phyloP scores from a whole-genome alignment of 139 green algal genomes.

The Diplosphaera chodatii region DNA sequence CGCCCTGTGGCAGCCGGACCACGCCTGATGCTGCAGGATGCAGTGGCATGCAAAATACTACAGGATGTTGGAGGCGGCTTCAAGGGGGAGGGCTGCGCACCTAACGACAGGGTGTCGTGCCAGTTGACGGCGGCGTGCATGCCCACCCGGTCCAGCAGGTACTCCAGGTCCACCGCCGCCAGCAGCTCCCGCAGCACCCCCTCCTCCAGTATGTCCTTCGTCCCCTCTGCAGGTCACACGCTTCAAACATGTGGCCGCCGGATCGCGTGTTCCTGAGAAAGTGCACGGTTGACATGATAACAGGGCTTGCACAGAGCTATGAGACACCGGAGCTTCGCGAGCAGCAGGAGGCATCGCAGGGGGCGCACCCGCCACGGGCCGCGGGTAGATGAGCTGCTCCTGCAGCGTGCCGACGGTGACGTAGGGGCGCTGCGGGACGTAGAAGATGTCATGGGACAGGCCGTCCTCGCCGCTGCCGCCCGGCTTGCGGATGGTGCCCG shows the following conservation, averaged over 20 bases:
- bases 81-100: neutral
- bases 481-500: constrained; percentile 46
- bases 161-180: constrained; percentile 53
- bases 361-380: constrained; percentile 1
- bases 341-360: too few relatives aligned
- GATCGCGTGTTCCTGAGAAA: too few relatives aligned
- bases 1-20: too few relatives aligned
- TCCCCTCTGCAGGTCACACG: constrained; percentile 2
- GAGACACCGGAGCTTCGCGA: too few relatives aligned
- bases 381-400: constrained; percentile 69
- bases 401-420: constrained; percentile 57
- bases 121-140: neutral
- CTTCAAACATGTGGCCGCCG: too few relatives aligned
- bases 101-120: neutral
- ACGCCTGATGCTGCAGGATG: too few relatives aligned
- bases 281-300: too few relatives aligned
- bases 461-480: constrained; percentile 29
- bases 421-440: constrained; percentile 64
- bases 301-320: too few relatives aligned
- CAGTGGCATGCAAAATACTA: too few relatives aligned
- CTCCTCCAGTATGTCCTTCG: constrained; percentile 14
- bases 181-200: constrained; percentile 40
- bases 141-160: constrained; percentile 31
- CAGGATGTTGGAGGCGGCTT: too few relatives aligned
- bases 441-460: constrained; percentile 58